phyloP scores from a whole-genome alignment of 176 grass and related monocot species.

The Poa pratensis region DNA sequence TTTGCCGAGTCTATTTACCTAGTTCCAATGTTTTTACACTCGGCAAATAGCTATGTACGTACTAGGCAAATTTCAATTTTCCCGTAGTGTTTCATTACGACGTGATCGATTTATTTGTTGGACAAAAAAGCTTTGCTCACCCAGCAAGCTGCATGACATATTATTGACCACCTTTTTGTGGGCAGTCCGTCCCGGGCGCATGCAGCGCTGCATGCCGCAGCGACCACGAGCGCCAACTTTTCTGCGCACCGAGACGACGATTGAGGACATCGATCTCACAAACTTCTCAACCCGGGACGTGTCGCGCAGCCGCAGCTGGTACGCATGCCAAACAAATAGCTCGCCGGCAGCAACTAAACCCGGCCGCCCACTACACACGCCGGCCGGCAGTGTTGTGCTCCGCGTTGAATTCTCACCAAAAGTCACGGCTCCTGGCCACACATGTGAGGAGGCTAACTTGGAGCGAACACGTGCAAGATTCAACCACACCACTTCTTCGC shows the following conservation, averaged over 20 bases:
- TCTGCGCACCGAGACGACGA: conserved; percentile 1
- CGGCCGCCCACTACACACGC: conserved; percentile 25
- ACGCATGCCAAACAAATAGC: neutral
- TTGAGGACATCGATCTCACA: neutral
- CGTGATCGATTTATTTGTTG: neutral
- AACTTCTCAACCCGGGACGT: conserved; percentile 15
- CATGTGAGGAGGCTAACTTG: neutral
- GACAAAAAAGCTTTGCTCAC: neutral
- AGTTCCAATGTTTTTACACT: too few species aligned
- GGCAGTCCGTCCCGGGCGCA: too few species aligned
- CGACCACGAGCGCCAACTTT: conserved; percentile 12
- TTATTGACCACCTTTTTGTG: too few species aligned
- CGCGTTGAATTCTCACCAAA: conserved; percentile 34
- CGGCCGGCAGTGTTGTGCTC: neutral
- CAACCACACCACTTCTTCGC: conserved; percentile 30
- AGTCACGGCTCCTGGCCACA: conserved; percentile 29
- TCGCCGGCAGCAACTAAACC: conserved; percentile 1
- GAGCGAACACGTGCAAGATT: neutral
- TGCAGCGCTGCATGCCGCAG: neutral
- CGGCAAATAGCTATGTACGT: too few species aligned
- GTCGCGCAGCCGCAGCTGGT: conserved; percentile 9
- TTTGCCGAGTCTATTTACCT: too few species aligned
- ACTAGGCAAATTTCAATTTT: too few species aligned
- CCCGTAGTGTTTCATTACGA: too few species aligned
- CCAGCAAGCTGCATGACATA: neutral